phyloP scores from a whole-genome alignment of 2,329 filamentous ascomycete species.

The Botrytis galanthina region DNA sequence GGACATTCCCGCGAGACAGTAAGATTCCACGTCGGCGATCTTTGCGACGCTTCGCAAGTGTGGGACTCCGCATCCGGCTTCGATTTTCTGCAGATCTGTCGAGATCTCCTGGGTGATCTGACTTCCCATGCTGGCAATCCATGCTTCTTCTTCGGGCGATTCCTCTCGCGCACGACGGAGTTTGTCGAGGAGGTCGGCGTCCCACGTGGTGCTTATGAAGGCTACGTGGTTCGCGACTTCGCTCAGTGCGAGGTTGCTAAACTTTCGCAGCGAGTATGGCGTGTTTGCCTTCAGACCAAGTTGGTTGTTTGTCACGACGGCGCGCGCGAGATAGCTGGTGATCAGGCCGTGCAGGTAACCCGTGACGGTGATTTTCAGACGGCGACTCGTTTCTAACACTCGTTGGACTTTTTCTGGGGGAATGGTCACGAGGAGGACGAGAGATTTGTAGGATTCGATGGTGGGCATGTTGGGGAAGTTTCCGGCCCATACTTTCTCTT shows the following conservation, averaged over 20 bases:
- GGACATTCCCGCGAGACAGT: neutral
- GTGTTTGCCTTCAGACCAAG: constrained; percentile 21
- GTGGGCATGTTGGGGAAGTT: constrained; percentile 9
- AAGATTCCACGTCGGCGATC: neutral
- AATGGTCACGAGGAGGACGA: constrained; percentile 17
- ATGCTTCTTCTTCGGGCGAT: constrained; percentile 16
- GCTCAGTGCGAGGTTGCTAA: constrained; percentile 20
- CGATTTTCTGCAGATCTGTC: constrained; percentile 19
- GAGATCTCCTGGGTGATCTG: constrained; percentile 22
- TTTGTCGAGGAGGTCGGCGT: neutral
- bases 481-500: constrained; percentile 6
- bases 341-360: constrained; percentile 30
- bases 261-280: constrained; percentile 30
- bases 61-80: neutral
- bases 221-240: constrained; percentile 33
- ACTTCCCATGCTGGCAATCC: constrained; percentile 19
- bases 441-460: constrained; percentile 5
- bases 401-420: neutral
- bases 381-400: constrained; percentile 19
- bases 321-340: constrained; percentile 24
- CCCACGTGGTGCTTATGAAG: constrained; percentile 21
- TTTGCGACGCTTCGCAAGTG: neutral
- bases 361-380: constrained; percentile 27
- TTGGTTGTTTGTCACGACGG: constrained; percentile 7
- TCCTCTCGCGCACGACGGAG: constrained; percentile 15